Evolutionary conservation across 495 filamentous ascomycete species (phyloP).

Genomic region (Neurospora sp.): DNA sequence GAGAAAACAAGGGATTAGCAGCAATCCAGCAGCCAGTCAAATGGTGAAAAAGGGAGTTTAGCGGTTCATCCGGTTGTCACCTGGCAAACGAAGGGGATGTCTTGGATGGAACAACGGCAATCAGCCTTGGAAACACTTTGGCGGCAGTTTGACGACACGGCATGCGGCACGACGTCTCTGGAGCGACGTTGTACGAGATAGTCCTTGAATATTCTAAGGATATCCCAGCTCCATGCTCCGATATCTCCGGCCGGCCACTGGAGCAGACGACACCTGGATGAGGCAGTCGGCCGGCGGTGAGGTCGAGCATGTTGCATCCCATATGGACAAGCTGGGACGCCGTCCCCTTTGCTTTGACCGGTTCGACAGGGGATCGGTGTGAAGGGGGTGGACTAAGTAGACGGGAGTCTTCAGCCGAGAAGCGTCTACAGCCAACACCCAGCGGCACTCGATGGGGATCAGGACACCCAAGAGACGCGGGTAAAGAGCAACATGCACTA

Average conservation of each 20-base stretch:
- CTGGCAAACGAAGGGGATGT: background rate
- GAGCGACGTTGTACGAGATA: background rate
- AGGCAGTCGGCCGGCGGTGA: background rate
- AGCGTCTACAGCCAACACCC: background rate
- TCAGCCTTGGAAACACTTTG: background rate
- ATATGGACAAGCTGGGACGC: background rate
- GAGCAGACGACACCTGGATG: background rate
- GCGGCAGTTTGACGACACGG: background rate
- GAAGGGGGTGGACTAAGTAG: background rate
- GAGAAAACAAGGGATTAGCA: background rate
- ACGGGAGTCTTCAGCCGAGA: constrained; percentile 16
- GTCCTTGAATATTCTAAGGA: background rate
- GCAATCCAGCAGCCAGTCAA: background rate
- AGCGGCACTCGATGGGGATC: background rate
- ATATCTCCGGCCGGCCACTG: background rate
- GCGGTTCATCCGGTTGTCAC: background rate
- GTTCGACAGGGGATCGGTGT: background rate
- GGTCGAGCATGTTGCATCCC: background rate
- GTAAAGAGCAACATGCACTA: background rate
- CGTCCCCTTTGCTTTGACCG: background rate
- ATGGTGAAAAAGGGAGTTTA: background rate
- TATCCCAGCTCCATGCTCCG: background rate
- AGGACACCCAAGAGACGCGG: background rate
- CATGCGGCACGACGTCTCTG: background rate
- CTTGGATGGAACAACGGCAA: background rate